Percentiles rank a stretch among this genome's conserved stretches.
Evolutionary conservation across 495 filamentous ascomycete species (phyloP).

Genomic region (Hyphodiscus hymeniophilus): DNA sequence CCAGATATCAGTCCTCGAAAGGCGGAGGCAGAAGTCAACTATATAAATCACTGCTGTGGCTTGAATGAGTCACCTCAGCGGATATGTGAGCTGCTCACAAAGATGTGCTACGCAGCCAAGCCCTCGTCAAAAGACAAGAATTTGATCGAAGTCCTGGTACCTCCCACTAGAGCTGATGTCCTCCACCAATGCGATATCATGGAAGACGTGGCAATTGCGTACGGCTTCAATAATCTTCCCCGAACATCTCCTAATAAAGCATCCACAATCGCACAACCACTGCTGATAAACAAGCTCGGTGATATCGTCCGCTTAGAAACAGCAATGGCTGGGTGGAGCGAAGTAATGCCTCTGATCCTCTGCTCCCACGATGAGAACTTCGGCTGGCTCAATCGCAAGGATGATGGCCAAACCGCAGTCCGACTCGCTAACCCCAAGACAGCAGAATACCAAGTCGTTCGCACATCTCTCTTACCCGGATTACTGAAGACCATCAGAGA

Average conservation of each 20-base stretch:
- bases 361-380: slow-evolving; percentile 99
- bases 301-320: slow-evolving; percentile 88
- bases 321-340: slow-evolving; percentile 91
- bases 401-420: slow-evolving; percentile 79
- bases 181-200: slow-evolving; percentile 97
- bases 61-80: slow-evolving; percentile 60
- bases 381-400: slow-evolving; percentile 84
- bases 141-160: slow-evolving; percentile 70
- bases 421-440: slow-evolving; percentile 94
- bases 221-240: slow-evolving; percentile 92
- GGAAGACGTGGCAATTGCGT: slow-evolving; percentile 94
- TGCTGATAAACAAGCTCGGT: slow-evolving; percentile 86
- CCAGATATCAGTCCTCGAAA: slow-evolving; percentile 70
- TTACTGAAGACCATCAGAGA: slow-evolving; percentile 92
- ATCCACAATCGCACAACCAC: slow-evolving; percentile 75
- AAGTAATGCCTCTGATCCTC: slow-evolving; percentile 93
- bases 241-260: slow-evolving; percentile 74
- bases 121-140: slow-evolving; percentile 58
- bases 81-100: slow-evolving; percentile 67
- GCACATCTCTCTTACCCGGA: slow-evolving; percentile 81
- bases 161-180: slow-evolving; percentile 86
- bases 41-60: slow-evolving; percentile 88
- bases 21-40: slow-evolving; percentile 77
- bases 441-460: slow-evolving; percentile 90
- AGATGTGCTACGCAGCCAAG: slow-evolving; percentile 75